Base-by-base conservation (phyloP, 495 filamentous ascomycete species). In the Penicillium pancosmium region DNA sequence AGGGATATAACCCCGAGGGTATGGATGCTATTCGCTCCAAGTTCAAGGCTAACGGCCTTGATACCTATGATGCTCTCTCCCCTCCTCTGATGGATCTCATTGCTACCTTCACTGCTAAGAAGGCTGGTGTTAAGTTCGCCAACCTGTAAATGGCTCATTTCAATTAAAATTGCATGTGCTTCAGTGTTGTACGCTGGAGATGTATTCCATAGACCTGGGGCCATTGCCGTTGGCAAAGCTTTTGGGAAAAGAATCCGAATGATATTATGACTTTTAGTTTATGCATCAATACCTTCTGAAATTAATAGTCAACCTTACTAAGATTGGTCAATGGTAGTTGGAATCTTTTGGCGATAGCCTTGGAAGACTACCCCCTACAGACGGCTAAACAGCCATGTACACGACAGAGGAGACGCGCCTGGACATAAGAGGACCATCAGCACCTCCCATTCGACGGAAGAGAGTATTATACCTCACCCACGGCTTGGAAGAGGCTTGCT, bases 31-130 rank as follows among this genome's bases (percentile, higher is more conserved):
- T 88, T 5, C 63, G 84, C 18, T 60, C 18, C 5, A 83, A 70
- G 68, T 75, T 86, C 49, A 74, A 74, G 61, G 34, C 54, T 5
- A 55, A 75, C 27, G 83, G 85, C 1, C 65, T 88, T 36, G 64
- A 83, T 68, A 77, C 77, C 19, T 87, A 85, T 66, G 83, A 88
- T 67, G 75, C 72, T 35, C 67, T 86, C 33, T 80, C 76, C 6
- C 83, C 82, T n/a, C 38, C 69, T 16, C 64, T 86, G 54, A 86
- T 85, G 84, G 84, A 85, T 68, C 66, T 78, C 40, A 78, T 85
- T 62, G 79, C 84, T n/a, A 73, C 80, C 2, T 84, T 72, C 65
- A 80, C 78, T 18, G 83, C 75, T 2, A 73, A 82, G 73, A 80
- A 70, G 61, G 31, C 67, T 2, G 74, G 73, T 11, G 49, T 63